Evolutionary conservation across 768 basidiomycete genomes (phyloP).

Genomic region (Porphyrellus cyaneotinctus): DNA sequence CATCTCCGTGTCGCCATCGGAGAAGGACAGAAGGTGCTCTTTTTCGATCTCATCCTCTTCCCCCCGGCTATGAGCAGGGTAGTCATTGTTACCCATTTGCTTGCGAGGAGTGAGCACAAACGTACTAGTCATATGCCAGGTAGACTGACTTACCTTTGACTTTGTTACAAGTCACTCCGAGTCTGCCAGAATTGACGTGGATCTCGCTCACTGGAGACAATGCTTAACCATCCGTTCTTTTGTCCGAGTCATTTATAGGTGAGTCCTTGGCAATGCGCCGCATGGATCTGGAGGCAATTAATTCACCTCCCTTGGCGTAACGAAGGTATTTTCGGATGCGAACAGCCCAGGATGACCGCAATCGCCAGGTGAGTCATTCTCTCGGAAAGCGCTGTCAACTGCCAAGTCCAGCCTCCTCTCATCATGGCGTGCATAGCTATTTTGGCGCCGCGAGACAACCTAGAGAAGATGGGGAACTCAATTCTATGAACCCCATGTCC

Average conservation of each 20-base stretch:
- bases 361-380: neutral
- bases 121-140: neutral
- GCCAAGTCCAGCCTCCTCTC: neutral
- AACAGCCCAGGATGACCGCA: neutral
- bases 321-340: neutral
- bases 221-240: neutral
- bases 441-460: neutral
- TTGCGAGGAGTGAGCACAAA: neutral
- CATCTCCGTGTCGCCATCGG: slow-evolving; percentile 6
- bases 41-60: slow-evolving; percentile 16
- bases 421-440: neutral
- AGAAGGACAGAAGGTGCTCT: slow-evolving; percentile 10
- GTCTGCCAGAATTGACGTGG: neutral
- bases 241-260: slow-evolving; percentile 2
- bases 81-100: slow-evolving; percentile 18
- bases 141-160: slow-evolving; percentile 1
- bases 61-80: slow-evolving; percentile 7
- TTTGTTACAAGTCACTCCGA: neutral
- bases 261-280: neutral
- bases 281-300: neutral
- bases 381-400: neutral
- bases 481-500: neutral
- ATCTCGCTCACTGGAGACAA: neutral
- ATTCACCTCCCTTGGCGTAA: neutral
- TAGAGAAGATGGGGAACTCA: neutral